phyloP scores from a whole-genome alignment of 257 asterid genomes.

The Marsdenia floribunda region DNA sequence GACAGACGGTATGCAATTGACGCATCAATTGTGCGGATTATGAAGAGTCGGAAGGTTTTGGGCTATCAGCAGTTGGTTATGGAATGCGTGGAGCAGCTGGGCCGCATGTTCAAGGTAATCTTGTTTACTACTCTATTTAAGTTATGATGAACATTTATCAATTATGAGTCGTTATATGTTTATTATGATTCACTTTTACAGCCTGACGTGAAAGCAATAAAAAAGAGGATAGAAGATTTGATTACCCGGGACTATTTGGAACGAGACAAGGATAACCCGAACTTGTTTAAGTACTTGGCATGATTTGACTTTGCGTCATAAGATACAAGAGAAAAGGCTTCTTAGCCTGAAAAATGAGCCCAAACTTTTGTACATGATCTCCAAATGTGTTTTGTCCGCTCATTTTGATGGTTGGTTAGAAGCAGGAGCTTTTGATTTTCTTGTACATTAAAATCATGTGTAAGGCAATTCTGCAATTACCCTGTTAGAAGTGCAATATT shows the following conservation, averaged over 20 bases:
- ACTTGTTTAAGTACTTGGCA: slow-evolving; percentile 94
- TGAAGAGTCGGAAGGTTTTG: slow-evolving; percentile 95
- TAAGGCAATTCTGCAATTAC: slow-evolving; percentile 12
- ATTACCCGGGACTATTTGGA: slow-evolving; percentile 92
- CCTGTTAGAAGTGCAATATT: slow-evolving; percentile 1
- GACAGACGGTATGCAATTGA: slow-evolving; percentile 97
- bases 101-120: slow-evolving; percentile 93
- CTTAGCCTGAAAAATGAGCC: slow-evolving; percentile 6
- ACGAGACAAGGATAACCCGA: slow-evolving; percentile 91
- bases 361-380: slow-evolving; percentile 16
- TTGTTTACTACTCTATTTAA: not conserved
- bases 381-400: slow-evolving; percentile 4
- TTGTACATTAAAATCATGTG: slow-evolving; percentile 19
- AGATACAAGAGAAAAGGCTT: slow-evolving; percentile 2
- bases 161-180: not conserved
- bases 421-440: slow-evolving; percentile 19
- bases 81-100: slow-evolving; percentile 97
- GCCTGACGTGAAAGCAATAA: slow-evolving; percentile 98
- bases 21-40: slow-evolving; percentile 96
- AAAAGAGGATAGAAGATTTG: slow-evolving; percentile 95
- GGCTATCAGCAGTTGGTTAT: slow-evolving; percentile 92
- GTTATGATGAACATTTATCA: too few species aligned
- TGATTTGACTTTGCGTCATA: slow-evolving; percentile 23
- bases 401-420: slow-evolving; percentile 10
- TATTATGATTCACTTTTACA: slow-evolving; percentile 18